Conservation (phyloP, 495 filamentous ascomycete genomes). For the Penicillium robsamsonii region DNA sequence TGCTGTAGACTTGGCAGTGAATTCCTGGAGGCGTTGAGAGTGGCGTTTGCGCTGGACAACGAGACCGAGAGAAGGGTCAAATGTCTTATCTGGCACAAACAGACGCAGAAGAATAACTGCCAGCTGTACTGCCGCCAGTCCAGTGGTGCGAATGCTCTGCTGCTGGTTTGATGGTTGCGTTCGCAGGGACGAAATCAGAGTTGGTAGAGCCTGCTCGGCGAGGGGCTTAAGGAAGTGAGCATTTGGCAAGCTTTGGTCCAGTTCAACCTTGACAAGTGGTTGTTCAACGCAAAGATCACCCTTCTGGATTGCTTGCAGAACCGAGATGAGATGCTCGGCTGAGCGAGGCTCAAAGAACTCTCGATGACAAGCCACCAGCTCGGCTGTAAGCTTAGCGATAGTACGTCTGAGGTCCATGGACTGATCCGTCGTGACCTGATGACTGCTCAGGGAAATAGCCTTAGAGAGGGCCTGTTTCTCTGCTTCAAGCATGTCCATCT, state of each 20-base stretch:
- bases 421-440: slow-evolving; percentile 48
- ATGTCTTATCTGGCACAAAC: slow-evolving; percentile 81
- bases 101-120: slow-evolving; percentile 58
- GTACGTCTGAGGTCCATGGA: slow-evolving; percentile 45
- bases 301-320: slow-evolving; percentile 26
- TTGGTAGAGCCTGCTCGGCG: slow-evolving; percentile 33
- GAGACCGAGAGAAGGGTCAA: slow-evolving; percentile 80
- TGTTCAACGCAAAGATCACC: slow-evolving; percentile 14
- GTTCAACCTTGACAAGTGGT: slow-evolving; percentile 14
- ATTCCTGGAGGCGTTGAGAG: slow-evolving; percentile 47
- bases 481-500: slow-evolving; percentile 61
- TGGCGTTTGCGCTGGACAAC: slow-evolving; percentile 69
- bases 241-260: slow-evolving; percentile 26
- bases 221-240: slow-evolving; percentile 39
- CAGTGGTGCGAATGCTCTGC: slow-evolving; percentile 24
- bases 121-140: slow-evolving; percentile 38
- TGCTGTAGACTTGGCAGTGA: slow-evolving; percentile 57
- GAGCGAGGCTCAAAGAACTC: slow-evolving; percentile 37
- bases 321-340: slow-evolving; percentile 26
- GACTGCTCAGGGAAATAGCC: slow-evolving; percentile 47
- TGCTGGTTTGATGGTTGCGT: slow-evolving; percentile 12
- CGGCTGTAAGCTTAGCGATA: slow-evolving; percentile 47
- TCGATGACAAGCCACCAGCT: slow-evolving; percentile 45
- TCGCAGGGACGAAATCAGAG: slow-evolving; percentile 31
- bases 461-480: slow-evolving; percentile 63